Evolutionary conservation across 2,329 filamentous ascomycete genomes (phyloP), one percentile per base, ranked within the genome.

Genomic region (Penicillium sp.): DNA sequence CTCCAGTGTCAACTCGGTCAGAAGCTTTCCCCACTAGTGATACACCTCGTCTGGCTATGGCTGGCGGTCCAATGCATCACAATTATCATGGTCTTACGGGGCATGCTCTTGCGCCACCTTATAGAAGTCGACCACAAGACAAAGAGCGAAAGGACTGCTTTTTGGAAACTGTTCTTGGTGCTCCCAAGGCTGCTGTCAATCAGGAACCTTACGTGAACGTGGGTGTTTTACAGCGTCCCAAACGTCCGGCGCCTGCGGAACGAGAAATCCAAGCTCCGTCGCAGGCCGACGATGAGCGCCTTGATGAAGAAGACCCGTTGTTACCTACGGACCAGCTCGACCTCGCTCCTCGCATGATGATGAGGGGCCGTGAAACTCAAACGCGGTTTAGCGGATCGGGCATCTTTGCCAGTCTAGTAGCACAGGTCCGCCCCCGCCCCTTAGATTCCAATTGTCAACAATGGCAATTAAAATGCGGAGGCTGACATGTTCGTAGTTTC

Each of bases 341-440:
- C 45, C 55, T 74, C 18, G 61, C 67, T 10, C 72, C 69, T 42
- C 67, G 69, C 35, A 69, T 73, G 16, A 69, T 72, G 63, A 71
- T 75, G 61, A 63, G 72, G 55, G 73, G 73, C 4, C 66, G 68
- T 39, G 74, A 75, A 51, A 75, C 72, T 1, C 71, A 68, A 56
- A 76, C 74, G n/a, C 71, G 74, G 1, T 77, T 74, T 53, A 74
- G 71, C 40, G 74, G 74, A 8, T 71, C 69, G 3, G 74, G 74
- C 9, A 75, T 76, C 31, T 67, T 72, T 53, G 71, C 72, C 31
- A 76, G 71, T 56, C 53, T 77, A 31, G 67, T 76, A 29, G 64
- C 73, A 6, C 71, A 77, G 69, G 74, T 76, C 66, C 51, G 62
- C 46, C 45, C 51, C 51, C 37, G 32, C 34, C 40, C 11, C n/a